Base-by-base conservation (phyloP, 495 filamentous ascomycete genomes). In the Hypoxylon perforatum region DNA sequence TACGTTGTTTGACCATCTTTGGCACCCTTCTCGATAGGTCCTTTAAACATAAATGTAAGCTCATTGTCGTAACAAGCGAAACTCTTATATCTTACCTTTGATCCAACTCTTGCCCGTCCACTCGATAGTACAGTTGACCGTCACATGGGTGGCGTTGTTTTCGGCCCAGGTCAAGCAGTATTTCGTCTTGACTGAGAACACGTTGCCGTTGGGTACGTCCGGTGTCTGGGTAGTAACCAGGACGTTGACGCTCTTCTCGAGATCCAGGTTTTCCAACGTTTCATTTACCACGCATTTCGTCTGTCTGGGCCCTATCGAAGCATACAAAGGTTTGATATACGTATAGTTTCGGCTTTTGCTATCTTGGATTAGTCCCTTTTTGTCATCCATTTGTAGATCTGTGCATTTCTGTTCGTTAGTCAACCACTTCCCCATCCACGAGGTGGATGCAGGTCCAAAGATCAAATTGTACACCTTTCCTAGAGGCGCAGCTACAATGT, bases 81-180 rank as follows among this genome's bases (percentile, higher is more conserved):
- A 15, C 3, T 23, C 14, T 61, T 2, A 23, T 1, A 19, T 62
- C 80, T 72, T 85, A 97, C 94, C 92, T 81, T 97, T 98, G 38
- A 98, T 75, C 95, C 96, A 99, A 79, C 92, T 97, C 82, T 99
- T 99, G 55, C 95, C 94, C 0, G 90, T 87, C 95, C 95, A 99
- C 72, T 98, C 95, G 48, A 98, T 91, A 0, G 88, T 89, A 76
- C 92, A 97, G 57, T 88, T 96, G 76, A 92, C 87, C 22, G 94
- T 82, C 23, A 99, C 78, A 30, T 92, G 85, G 0, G 96, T 99
- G 21, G 88, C 80, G 66, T 96, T 96, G 55, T 86, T 88, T 25
- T 95, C 82, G 2, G 87, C 93, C 95, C 95, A 99, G 39, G 89
- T 91, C 7, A 99, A 83, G 64, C 96, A 96, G 67, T 97, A 98